Percentiles rank a stretch among this genome's conserved stretches.
These are phyloP conservation scores for Termitomyces sp. DNA, from an alignment of 768 basidiomycete genomes.

Conservation along the genomic window DNA sequence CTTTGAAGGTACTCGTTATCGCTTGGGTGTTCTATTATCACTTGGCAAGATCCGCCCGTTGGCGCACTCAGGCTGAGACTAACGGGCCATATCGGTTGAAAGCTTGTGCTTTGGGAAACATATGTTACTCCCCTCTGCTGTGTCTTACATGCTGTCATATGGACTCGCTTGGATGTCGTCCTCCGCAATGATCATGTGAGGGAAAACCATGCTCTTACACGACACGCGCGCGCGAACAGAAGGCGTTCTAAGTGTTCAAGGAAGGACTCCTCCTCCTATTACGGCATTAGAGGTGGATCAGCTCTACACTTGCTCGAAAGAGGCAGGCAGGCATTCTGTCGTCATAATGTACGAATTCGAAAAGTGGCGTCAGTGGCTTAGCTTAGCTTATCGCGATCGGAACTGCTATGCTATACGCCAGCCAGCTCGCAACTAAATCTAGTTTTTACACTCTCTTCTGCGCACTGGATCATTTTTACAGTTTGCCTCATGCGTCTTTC, in stretches of 20 bases:
- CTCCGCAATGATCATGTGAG: neutral
- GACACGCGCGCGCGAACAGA: neutral
- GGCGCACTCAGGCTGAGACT: neutral
- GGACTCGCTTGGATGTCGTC: neutral
- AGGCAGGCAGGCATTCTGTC: neutral
- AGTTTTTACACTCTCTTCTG: neutral
- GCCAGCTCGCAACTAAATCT: neutral
- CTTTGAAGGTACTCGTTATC: neutral
- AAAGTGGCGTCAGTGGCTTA: neutral
- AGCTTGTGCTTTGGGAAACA: neutral
- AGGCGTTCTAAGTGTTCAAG: neutral
- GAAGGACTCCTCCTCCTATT: neutral
- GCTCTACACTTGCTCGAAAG: neutral
- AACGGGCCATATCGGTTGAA: neutral
- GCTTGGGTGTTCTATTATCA: neutral
- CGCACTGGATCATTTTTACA: neutral
- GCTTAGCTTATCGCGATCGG: neutral
- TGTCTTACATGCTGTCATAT: neutral
- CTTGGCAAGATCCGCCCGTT: slow-evolving; percentile 1
- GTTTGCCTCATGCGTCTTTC: neutral
- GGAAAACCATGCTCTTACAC: neutral
- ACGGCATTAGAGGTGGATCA: neutral
- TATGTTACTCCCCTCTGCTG: neutral
- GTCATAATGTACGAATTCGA: neutral
- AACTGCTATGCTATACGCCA: neutral